phyloP scores from a whole-genome alignment of 2,329 filamentous ascomycete species.

The Monosporascus sp. region DNA sequence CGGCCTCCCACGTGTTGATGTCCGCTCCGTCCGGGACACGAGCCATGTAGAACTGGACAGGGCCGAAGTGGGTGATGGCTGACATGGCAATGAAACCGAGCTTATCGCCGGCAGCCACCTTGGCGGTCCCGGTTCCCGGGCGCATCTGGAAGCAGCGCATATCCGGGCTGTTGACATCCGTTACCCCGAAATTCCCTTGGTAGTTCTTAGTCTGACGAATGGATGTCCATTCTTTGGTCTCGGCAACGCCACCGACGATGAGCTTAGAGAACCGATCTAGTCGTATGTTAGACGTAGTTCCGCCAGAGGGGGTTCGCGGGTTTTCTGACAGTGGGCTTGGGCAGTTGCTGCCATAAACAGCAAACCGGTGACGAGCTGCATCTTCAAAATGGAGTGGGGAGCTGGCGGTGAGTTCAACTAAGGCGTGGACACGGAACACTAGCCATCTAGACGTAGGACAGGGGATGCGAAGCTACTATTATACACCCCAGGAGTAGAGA shows the following conservation, averaged over 20 bases:
- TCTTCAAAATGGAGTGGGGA: not conserved
- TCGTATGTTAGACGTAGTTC: not conserved
- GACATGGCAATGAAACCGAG: conserved; percentile 25
- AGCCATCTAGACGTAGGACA: too few relatives aligned
- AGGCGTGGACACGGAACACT: too few relatives aligned
- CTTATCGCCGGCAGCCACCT: conserved; percentile 22
- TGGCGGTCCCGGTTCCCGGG: conserved; percentile 16
- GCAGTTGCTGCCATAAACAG: conserved; percentile 10
- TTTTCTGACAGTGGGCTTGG: conserved; percentile 10
- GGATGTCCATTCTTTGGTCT: conserved; percentile 22
- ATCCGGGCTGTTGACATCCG: conserved; percentile 24
- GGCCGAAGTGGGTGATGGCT: conserved; percentile 26
- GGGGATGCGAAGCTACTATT: too few relatives aligned
- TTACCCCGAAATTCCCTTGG: conserved; percentile 28
- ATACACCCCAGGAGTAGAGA: too few relatives aligned
- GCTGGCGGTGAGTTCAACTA: too few relatives aligned
- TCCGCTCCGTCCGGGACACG: conserved; percentile 22
- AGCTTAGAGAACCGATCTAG: conserved; percentile 27
- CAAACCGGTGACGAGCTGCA: not conserved
- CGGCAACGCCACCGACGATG: conserved; percentile 18
- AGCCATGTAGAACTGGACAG: conserved; percentile 30
- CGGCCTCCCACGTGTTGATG: conserved; percentile 27
- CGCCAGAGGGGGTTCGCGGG: not conserved
- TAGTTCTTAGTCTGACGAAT: conserved; percentile 30
- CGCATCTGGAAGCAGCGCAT: conserved; percentile 29